phyloP scores from a whole-genome alignment of 2,329 filamentous ascomycete genomes.

The Pyrenophora teres region DNA sequence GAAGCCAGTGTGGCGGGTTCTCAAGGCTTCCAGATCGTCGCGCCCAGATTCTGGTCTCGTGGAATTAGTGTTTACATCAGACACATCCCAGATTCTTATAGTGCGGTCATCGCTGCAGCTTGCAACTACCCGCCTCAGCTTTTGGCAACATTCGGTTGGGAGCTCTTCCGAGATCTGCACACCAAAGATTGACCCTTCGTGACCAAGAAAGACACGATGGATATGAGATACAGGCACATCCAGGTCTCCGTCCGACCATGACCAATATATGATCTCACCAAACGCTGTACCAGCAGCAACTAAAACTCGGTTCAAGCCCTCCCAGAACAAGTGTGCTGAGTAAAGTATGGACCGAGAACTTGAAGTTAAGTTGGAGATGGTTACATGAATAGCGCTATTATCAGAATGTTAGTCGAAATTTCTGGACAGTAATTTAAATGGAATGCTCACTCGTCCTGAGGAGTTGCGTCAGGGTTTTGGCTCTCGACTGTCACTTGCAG shows the following conservation, averaged over 20 bases:
- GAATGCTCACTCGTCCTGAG: conserved; percentile 5
- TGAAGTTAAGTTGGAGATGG: conserved; percentile 59
- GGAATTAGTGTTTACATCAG: conserved; percentile 47
- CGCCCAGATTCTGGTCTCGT: conserved; percentile 23
- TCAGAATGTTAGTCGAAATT: conserved; percentile 3
- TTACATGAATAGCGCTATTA: conserved; percentile 17
- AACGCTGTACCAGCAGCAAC: conserved; percentile 91
- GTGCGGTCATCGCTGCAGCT: conserved; percentile 96
- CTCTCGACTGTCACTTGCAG: conserved; percentile 53
- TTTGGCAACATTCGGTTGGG: conserved; percentile 33
- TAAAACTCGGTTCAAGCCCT: conserved; percentile 64
- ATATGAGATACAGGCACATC: conserved; percentile 42
- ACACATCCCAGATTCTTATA: conserved; percentile 84
- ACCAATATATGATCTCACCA: conserved; percentile 92
- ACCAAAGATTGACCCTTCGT: conserved; percentile 93
- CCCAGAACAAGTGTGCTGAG: conserved; percentile 74
- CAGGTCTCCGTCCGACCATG: conserved; percentile 56
- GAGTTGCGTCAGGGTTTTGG: conserved; percentile 2
- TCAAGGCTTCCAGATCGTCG: conserved; percentile 29
- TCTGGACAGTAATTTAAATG: neutral
- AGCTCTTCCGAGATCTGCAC: conserved; percentile 70
- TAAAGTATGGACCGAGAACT: conserved; percentile 86
- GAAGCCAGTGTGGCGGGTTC: conserved; percentile 52
- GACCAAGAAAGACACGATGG: conserved; percentile 66
- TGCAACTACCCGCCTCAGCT: conserved; percentile 68